Conservation (phyloP, 2,329 filamentous ascomycete genomes). For the Chaetomiaceae sp. region DNA sequence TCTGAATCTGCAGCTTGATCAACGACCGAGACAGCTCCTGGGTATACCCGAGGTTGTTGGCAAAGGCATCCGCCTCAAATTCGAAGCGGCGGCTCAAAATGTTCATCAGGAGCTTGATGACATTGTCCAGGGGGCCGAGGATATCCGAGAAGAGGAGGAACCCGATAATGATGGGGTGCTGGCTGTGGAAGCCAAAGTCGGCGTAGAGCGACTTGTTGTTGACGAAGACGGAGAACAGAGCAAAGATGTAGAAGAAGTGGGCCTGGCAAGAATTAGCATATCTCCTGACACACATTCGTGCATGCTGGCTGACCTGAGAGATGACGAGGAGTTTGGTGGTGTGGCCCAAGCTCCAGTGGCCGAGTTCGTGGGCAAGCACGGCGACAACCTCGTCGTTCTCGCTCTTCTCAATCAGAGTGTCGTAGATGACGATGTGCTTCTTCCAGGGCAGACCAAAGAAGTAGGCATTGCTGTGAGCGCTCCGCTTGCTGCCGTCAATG, state of each 20-base stretch:
- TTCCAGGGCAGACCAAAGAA: slow-evolving; percentile 99
- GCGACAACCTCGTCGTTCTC: slow-evolving; percentile 88
- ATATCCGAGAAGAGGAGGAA: slow-evolving; percentile 98
- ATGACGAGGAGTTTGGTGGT: slow-evolving; percentile 89
- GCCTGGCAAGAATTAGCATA: slow-evolving; percentile 46
- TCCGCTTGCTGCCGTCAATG: slow-evolving; percentile 87
- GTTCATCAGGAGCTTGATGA: slow-evolving; percentile 95
- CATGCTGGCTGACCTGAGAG: slow-evolving; percentile 57
- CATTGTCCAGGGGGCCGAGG: slow-evolving; percentile 87
- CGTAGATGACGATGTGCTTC: slow-evolving; percentile 99
- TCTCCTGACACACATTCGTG: background rate
- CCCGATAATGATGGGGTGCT: slow-evolving; percentile 90
- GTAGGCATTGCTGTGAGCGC: slow-evolving; percentile 85
- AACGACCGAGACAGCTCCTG: slow-evolving; percentile 79
- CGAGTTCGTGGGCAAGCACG: slow-evolving; percentile 90
- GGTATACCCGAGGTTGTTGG: slow-evolving; percentile 76
- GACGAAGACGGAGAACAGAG: slow-evolving; percentile 94
- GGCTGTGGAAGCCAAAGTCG: slow-evolving; percentile 79
- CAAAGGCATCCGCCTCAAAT: slow-evolving; percentile 93
- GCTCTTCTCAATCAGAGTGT: slow-evolving; percentile 95
- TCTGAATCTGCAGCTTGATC: slow-evolving; percentile 97
- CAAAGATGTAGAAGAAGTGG: slow-evolving; percentile 95
- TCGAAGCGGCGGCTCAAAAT: slow-evolving; percentile 91
- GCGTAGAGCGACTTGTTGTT: slow-evolving; percentile 89
- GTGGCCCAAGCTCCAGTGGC: slow-evolving; percentile 95